These are phyloP conservation scores for Agaricus blazei DNA, from an alignment of 768 basidiomycete species.

Conservation along the genomic window DNA sequence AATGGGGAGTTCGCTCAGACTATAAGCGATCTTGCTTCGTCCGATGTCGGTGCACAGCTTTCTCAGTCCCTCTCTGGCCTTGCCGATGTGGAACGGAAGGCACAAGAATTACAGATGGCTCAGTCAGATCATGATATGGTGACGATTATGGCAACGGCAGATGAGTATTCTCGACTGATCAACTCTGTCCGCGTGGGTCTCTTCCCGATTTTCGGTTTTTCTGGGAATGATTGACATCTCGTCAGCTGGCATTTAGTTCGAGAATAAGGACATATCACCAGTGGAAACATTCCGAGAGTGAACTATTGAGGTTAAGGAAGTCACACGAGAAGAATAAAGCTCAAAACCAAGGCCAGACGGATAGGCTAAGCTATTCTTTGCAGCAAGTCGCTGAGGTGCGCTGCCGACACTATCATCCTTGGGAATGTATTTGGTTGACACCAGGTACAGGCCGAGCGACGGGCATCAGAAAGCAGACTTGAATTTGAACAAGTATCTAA, in stretches of 20 bases:
- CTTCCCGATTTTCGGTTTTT: not conserved
- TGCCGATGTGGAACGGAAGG: constrained; percentile 68
- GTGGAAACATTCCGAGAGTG: constrained; percentile 79
- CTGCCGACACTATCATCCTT: not conserved
- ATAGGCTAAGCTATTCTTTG: constrained; percentile 69
- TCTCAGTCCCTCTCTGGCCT: constrained; percentile 65
- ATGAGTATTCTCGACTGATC: constrained; percentile 92
- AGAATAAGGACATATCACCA: constrained; percentile 77
- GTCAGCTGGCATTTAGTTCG: constrained; percentile 80
- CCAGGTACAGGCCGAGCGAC: constrained; percentile 68
- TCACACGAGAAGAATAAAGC: constrained; percentile 78
- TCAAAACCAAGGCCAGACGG: constrained; percentile 67
- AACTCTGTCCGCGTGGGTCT: constrained; percentile 74
- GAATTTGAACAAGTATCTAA: constrained; percentile 90
- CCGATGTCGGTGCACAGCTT: constrained; percentile 73
- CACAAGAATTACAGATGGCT: constrained; percentile 65
- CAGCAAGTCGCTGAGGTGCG: constrained; percentile 77
- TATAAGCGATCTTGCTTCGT: constrained; percentile 62
- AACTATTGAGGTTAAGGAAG: constrained; percentile 66
- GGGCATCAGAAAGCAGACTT: constrained; percentile 73
- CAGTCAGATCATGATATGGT: constrained; percentile 83
- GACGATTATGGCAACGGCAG: constrained; percentile 78
- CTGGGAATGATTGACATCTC: not conserved
- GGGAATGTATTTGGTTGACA: not conserved
- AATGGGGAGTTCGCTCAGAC: constrained; percentile 80